Conservation (phyloP, 2,329 filamentous ascomycete species). For the Sphaerulina vaccinii region DNA sequence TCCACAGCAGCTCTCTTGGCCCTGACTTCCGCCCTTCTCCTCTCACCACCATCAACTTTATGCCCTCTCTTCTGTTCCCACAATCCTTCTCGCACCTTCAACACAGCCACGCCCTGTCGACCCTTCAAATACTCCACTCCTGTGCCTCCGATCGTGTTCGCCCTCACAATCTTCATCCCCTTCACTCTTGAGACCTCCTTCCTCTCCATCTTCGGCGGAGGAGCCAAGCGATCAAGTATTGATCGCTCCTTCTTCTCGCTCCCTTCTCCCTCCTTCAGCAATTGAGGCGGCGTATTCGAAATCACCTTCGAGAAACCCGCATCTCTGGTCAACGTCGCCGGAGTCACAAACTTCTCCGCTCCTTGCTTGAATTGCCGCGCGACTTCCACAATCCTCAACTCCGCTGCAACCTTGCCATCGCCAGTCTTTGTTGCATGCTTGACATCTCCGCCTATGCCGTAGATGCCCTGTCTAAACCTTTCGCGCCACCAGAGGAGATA, state of each 20-base stretch:
- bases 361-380: conserved; percentile 5
- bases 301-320: conserved; percentile 58
- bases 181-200: conserved; percentile 45
- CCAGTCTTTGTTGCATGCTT: conserved; percentile 64
- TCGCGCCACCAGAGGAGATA: conserved; percentile 89
- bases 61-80: conserved; percentile 85
- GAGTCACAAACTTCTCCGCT: conserved; percentile 12
- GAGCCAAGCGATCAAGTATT: conserved; percentile 28
- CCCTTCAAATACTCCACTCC: conserved; percentile 69
- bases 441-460: conserved; percentile 81
- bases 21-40: conserved; percentile 78
- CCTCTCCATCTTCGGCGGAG: conserved; percentile 38
- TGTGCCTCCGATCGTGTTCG: conserved; percentile 70
- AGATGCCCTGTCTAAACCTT: conserved; percentile 73
- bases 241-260: conserved; percentile 25
- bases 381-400: conserved; percentile 59
- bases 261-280: conserved; percentile 25
- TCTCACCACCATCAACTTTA: conserved; percentile 96
- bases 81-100: conserved; percentile 78
- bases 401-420: conserved; percentile 44
- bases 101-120: conserved; percentile 58
- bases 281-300: conserved; percentile 55
- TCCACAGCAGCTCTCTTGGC: conserved; percentile 81
- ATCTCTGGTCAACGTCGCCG: conserved; percentile 53
- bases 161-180: conserved; percentile 67